Conservation (phyloP, 176 grass and related monocot species). For the Bothriochloa decipiens region DNA sequence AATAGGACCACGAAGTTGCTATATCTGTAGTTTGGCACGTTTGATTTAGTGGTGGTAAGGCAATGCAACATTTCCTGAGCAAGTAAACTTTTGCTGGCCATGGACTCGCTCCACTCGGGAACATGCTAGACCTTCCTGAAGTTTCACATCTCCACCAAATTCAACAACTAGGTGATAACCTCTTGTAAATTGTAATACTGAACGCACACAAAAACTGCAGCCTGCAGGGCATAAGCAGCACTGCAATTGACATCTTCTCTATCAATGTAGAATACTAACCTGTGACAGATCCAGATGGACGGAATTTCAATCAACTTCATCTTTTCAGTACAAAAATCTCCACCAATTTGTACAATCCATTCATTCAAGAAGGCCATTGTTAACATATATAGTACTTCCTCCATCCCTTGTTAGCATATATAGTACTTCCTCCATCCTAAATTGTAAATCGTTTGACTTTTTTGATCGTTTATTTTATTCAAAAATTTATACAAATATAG, state of each 20-base stretch:
- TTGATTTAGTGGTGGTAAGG: background rate
- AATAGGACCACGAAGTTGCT: slow-evolving; percentile 7
- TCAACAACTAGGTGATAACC: background rate
- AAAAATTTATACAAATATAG: too few species aligned
- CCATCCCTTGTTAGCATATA: too few species aligned
- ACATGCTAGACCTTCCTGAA: slow-evolving; percentile 31
- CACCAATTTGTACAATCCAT: background rate
- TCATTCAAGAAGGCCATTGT: background rate
- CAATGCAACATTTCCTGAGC: slow-evolving; percentile 26
- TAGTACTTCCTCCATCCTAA: too few species aligned
- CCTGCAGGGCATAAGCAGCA: too few species aligned
- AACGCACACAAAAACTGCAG: too few species aligned
- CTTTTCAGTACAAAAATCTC: background rate
- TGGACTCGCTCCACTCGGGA: background rate
- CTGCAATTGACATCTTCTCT: background rate
- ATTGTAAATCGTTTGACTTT: too few species aligned
- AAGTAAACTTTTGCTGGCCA: slow-evolving; percentile 32
- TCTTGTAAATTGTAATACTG: background rate
- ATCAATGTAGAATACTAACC: background rate
- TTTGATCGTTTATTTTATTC: too few species aligned
- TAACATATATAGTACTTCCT: too few species aligned
- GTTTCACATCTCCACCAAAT: slow-evolving; percentile 11
- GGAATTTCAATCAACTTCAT: background rate
- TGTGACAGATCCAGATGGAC: background rate
- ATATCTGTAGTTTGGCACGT: background rate